Base-by-base conservation (phyloP, 768 basidiomycete species). In the Lyophyllum shimeji region DNA sequence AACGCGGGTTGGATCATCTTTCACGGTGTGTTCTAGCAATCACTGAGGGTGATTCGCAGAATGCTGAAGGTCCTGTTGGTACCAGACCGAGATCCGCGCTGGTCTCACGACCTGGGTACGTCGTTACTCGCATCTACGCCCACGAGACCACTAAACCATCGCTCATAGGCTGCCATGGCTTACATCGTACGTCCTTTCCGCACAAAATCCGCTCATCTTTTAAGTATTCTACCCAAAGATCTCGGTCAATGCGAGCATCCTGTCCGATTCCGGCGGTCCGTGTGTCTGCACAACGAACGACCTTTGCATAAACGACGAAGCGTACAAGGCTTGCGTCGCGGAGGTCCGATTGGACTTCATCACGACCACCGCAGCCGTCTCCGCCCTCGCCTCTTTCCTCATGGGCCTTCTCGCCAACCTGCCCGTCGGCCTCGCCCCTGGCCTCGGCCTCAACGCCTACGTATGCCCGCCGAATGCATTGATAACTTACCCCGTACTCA, bases 351-450 rank as follows among this genome's bases (percentile, higher is more conserved):
- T 82, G 51, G 91, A 95, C 67, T 82, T 94, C 56, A 92, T 94
- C 64, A 92, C 88, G 6, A 81, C 87, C 12, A 93, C 92, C 0
- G 90, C 91, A 9, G 86, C 89, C 52, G 81, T 92, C 56, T 78
- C 89, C 3, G 83, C 88, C 0, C 79, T 95, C 7, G 71, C 90
- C 9, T 88, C 87, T 17, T 82, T 87, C 67, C 80, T 93, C 56
- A 92, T 95, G 90, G 93, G 93, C 45, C 71, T 86, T 13, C 68
- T 93, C 21, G 93, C 90, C 37, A 95, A 95, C 66, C 75, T 95
- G n/a, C 93, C 93, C 1, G 82, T 95, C n/a, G 90, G 87, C 27
- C 82, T 94, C 71, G 92, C 92, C 1, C 92, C 92, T 20, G 93
- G 93, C 56, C 78, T 95, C 57, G 92, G 92, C 52, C 72, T 93